Evolutionary conservation across 2,329 filamentous ascomycete species (phyloP), one percentile per base, ranked within the genome.

Genomic region (Hymenoscyphus linearis): DNA sequence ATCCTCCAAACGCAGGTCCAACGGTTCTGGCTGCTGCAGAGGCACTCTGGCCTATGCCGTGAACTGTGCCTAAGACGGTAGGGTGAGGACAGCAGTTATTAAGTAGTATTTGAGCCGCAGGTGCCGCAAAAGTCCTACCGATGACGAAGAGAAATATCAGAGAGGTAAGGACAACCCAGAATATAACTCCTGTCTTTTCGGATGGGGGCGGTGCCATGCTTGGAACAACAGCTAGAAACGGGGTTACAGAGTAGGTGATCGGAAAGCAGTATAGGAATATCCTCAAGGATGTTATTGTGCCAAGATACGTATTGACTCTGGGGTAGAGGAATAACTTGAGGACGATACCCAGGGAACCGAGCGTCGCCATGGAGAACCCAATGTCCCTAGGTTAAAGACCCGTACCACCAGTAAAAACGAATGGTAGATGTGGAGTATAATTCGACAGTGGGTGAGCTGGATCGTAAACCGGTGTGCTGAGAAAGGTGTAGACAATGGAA

Each of bases 321-420:
- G 90, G 89, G 70, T 93, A 93, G 10, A 91, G 75, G 56, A 89
- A 77, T 12, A 91, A 80, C 72, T 92, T 89, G 53, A 95, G 78
- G 0, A 80, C 76, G 40, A 95, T 87, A n/a, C 91, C 91, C 52
- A 93, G 85, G 55, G 84, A 75, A 9, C 90, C 91, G 16, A 95
- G 81, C 57, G 89, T 86, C 2, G 90, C 86, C 77, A 93, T 91
- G 4, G 89, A 88, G 52, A 90, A 76, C n/a, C 90, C 90, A 35
- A 95, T 88, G 2, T 84, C 82, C 1, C 82, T 80, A 0, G 89
- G 86, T 0, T 84, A 83, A 58, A 95, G 81, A n/a, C 89, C 89
- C 0, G 95, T 79, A 1, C 91, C 91, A 31, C 90, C 89, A 4
- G 90, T 85, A 2, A 83, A 69, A 0, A 81, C 75, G 12, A 72